These are phyloP conservation scores for Lasiosphaeria miniovina DNA, from an alignment of 495 filamentous ascomycete genomes.

Conservation along the genomic window DNA sequence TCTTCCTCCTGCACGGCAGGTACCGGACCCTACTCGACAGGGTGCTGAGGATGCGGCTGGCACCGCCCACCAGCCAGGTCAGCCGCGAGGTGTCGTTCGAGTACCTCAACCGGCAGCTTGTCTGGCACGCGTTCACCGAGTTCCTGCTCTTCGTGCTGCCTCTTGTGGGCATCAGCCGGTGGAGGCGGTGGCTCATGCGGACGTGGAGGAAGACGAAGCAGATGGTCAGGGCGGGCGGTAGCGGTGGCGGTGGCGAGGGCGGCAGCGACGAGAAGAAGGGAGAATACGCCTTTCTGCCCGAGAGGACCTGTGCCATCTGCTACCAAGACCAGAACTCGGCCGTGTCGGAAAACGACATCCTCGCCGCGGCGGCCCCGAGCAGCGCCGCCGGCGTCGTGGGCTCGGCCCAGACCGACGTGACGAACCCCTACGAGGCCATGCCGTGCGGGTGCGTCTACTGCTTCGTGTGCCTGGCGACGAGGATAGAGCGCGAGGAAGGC, in stretches of 20 bases:
- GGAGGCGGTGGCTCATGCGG: constrained; percentile 83
- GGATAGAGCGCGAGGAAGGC: constrained; percentile 87
- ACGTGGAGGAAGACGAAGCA: constrained; percentile 75
- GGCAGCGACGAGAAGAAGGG: constrained; percentile 57
- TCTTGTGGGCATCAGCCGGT: constrained; percentile 86
- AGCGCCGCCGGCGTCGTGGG: constrained; percentile 80
- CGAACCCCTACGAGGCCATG: constrained; percentile 90
- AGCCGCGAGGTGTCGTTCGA: constrained; percentile 92
- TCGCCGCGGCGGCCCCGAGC: constrained; percentile 60
- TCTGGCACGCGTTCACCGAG: constrained; percentile 99
- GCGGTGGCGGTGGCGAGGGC: constrained; percentile 35
- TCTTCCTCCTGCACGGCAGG: constrained; percentile 84
- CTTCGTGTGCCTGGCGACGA: constrained; percentile 91
- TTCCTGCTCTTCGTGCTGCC: constrained; percentile 95
- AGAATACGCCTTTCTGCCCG: constrained; percentile 80
- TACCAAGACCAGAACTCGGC: constrained; percentile 86
- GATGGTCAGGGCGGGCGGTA: constrained; percentile 49
- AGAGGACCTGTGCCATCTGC: constrained; percentile 96
- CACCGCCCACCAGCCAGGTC: constrained; percentile 75
- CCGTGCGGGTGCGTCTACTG: constrained; percentile 94
- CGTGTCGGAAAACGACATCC: constrained; percentile 63
- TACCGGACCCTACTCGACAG: constrained; percentile 91
- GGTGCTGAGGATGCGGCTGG: constrained; percentile 78
- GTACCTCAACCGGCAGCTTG: constrained; percentile 94
- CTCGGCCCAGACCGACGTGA: constrained; percentile 89